phyloP scores from a whole-genome alignment of 768 basidiomycete genomes.

The Leccinum incarnatum region DNA sequence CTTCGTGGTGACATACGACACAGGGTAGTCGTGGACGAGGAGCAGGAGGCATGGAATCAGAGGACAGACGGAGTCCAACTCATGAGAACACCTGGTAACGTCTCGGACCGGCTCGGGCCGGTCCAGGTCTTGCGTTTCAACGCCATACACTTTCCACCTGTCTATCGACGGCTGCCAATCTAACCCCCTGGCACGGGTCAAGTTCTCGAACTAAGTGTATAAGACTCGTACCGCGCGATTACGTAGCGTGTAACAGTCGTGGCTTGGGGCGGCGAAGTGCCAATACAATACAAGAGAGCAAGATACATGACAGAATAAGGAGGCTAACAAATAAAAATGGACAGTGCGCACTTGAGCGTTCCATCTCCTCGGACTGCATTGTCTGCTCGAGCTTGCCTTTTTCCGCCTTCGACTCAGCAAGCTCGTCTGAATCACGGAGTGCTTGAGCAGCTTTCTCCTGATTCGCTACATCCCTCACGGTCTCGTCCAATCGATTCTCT shows the following conservation, averaged over 20 bases:
- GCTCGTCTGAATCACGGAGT: no score
- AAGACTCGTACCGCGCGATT: no score
- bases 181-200: no score
- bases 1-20: background rate
- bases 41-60: slow-evolving; percentile 2
- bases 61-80: background rate
- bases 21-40: slow-evolving; percentile 2
- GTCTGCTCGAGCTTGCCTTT: background rate
- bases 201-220: no score
- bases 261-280: background rate
- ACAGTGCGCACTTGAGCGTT: background rate
- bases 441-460: background rate
- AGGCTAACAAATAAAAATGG: background rate
- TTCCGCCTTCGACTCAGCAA: background rate
- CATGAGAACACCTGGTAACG: background rate
- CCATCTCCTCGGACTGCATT: background rate
- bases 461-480: background rate
- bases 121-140: no score
- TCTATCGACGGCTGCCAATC: no score
- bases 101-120: background rate
- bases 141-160: no score
- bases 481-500: background rate
- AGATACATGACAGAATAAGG: background rate
- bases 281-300: background rate
- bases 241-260: background rate